Percentiles rank a stretch among this genome's conserved stretches.
These are phyloP conservation scores for Exophiala viscosa DNA, from an alignment of 2,329 filamentous ascomycete species.

Conservation along the genomic window DNA sequence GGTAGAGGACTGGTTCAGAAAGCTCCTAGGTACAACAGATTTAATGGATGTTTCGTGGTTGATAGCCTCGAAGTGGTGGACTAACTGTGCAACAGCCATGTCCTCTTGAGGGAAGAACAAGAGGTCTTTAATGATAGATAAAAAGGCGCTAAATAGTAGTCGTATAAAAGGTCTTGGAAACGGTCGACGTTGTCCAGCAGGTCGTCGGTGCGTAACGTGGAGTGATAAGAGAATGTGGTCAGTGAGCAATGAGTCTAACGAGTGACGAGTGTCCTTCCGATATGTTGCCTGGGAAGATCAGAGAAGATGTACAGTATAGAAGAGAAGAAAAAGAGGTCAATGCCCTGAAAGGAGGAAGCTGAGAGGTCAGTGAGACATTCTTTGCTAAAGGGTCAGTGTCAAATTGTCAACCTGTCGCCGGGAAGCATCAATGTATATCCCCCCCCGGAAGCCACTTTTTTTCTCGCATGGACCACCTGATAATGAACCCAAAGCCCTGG, in stretches of 20 bases:
- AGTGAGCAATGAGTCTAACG: conserved; percentile 1
- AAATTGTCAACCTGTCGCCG: conserved; percentile 10
- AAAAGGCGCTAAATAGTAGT: neutral
- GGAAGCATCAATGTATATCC: conserved; percentile 13
- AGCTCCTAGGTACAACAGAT: conserved; percentile 14
- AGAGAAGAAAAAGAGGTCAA: conserved; percentile 4
- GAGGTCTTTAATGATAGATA: neutral
- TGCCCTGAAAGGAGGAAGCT: neutral
- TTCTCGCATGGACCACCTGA: conserved; percentile 1
- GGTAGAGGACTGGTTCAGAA: conserved; percentile 16
- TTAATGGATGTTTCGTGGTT: conserved; percentile 18
- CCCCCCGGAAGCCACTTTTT: neutral
- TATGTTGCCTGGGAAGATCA: conserved; percentile 14
- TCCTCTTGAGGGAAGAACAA: neutral
- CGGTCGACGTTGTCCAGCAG: conserved; percentile 18
- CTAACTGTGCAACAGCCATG: conserved; percentile 26
- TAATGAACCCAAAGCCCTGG: neutral
- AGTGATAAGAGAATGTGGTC: conserved; percentile 15
- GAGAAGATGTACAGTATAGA: conserved; percentile 2
- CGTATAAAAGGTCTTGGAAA: neutral
- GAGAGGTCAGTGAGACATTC: conserved; percentile 22
- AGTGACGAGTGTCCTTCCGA: neutral
- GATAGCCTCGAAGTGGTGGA: conserved; percentile 22
- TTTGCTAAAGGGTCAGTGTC: conserved; percentile 4
- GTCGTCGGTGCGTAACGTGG: conserved; percentile 1